Evolutionary conservation across 345 rosid species (phyloP).

Genomic region (Excoecaria cochinchinensis): DNA sequence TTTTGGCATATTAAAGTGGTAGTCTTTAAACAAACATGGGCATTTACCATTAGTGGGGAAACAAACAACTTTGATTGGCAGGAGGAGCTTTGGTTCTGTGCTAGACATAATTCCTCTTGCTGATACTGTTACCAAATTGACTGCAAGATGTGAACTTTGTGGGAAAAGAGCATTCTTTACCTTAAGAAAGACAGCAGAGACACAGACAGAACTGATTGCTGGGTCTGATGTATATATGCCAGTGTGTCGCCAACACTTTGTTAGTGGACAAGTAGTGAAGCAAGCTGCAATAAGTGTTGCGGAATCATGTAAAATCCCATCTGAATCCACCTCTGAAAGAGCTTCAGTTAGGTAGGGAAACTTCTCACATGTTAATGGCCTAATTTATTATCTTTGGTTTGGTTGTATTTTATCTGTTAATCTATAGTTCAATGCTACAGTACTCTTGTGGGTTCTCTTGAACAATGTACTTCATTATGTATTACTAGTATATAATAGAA

Average conservation of each 20-base stretch:
- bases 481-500: background rate
- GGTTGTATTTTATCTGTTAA: background rate
- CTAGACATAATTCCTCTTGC: conserved; percentile 82
- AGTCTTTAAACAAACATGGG: background rate
- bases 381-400: background rate
- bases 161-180: conserved; percentile 81
- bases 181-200: conserved; percentile 61
- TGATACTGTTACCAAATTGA: conserved; percentile 70
- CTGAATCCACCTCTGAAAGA: conserved; percentile 27
- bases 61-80: conserved; percentile 22
- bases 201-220: conserved; percentile 63
- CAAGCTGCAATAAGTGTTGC: conserved; percentile 35
- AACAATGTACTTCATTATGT: background rate
- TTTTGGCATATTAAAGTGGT: too few species aligned
- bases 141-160: conserved; percentile 80
- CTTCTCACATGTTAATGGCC: background rate
- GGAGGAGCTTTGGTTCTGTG: conserved; percentile 85
- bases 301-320: conserved; percentile 31
- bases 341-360: conserved; percentile 21
- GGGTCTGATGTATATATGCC: conserved; percentile 90
- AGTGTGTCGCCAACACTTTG: conserved; percentile 78
- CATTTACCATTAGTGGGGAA: background rate
- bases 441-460: background rate
- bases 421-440: background rate
- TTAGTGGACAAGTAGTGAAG: conserved; percentile 43